Evolutionary conservation across 441 rosid genomes (phyloP).

Genomic region (Brassica hybrid): DNA sequence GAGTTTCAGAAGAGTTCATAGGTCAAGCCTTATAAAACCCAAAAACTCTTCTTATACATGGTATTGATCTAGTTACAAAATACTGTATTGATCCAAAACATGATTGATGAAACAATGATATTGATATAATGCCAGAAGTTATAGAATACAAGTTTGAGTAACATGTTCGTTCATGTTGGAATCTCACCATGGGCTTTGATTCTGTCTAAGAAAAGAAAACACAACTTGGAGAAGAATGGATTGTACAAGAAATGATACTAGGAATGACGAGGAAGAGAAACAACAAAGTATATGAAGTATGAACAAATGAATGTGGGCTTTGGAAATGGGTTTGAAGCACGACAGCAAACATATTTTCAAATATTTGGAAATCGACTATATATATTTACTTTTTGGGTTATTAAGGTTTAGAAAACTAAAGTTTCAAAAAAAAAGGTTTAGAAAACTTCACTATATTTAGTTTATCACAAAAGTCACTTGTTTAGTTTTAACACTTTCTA

Average conservation of each 20-base stretch:
- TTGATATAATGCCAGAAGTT: neutral
- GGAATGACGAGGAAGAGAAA: neutral
- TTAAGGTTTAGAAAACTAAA: neutral
- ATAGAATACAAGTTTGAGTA: neutral
- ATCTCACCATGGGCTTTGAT: neutral
- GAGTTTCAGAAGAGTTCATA: neutral
- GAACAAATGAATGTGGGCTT: conserved; percentile 10
- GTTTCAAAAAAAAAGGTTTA: neutral
- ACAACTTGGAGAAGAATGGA: neutral
- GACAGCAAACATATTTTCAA: neutral
- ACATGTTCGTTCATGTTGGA: conserved; percentile 1
- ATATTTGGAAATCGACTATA: neutral
- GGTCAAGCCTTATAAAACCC: neutral
- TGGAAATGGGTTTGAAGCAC: neutral
- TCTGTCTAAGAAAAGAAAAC: neutral
- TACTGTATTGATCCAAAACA: neutral
- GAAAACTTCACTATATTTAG: neutral
- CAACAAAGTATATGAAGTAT: neutral
- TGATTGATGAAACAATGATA: neutral
- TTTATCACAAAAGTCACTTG: neutral
- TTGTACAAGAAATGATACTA: neutral
- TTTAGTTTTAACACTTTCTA: neutral
- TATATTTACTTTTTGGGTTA: conserved; percentile 5
- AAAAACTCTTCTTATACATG: neutral
- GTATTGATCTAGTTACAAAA: neutral